phyloP scores from a whole-genome alignment of 179 eudicot genomes.

The Carnegiea gigantea region DNA sequence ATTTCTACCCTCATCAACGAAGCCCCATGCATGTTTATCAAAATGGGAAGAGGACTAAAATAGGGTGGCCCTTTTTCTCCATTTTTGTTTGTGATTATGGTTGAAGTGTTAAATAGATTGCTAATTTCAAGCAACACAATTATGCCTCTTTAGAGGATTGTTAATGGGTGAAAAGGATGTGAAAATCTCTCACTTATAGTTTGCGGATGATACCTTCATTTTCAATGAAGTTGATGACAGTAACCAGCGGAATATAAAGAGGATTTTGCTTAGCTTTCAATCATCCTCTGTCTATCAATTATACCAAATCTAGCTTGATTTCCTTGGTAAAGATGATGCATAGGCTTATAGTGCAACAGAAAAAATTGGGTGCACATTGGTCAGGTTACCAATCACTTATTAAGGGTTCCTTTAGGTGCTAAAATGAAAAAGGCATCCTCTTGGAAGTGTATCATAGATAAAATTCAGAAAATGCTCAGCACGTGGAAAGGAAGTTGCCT shows the following conservation, averaged over 20 bases:
- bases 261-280: too few relatives aligned
- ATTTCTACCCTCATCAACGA: background rate
- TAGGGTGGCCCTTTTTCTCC: background rate
- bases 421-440: too few relatives aligned
- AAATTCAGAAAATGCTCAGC: too few relatives aligned
- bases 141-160: background rate
- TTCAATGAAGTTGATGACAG: background rate
- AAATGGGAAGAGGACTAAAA: background rate
- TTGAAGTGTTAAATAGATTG: background rate
- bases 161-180: background rate
- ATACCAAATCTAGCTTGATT: background rate
- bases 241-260: too few relatives aligned
- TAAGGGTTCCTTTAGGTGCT: too few relatives aligned
- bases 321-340: background rate
- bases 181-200: background rate
- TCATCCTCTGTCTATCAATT: too few relatives aligned
- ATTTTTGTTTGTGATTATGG: background rate
- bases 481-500: too few relatives aligned
- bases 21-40: too few relatives aligned
- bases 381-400: too few relatives aligned
- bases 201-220: background rate
- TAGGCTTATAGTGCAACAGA: background rate
- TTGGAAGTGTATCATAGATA: too few relatives aligned
- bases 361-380: too few relatives aligned
- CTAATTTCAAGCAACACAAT: background rate